A percentile compares a stretch with the other conserved stretches of the same genome.
Conservation (phyloP, 2,329 filamentous ascomycete genomes). For the Verticillium dahliae region DNA sequence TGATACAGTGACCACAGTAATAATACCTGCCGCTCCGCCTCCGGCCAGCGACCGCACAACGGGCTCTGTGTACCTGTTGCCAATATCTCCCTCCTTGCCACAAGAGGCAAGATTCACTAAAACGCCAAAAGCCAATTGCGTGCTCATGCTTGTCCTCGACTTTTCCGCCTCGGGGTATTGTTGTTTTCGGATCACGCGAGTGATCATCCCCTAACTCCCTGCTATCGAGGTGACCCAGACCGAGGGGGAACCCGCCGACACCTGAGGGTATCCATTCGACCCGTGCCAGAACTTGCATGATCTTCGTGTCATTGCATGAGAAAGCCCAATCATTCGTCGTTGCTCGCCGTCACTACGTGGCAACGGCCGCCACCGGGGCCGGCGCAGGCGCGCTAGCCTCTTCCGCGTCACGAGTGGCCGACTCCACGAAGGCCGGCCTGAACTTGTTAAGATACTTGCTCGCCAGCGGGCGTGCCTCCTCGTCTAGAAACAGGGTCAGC, state of each 20-base stretch:
- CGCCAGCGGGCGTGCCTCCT: conserved; percentile 57
- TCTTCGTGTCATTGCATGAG: neutral
- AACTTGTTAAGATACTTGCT: conserved; percentile 57
- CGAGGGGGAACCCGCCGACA: neutral
- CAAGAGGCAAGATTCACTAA: neutral
- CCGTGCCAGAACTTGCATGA: neutral
- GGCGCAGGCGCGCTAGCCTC: neutral
- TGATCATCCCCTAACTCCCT: too few relatives aligned
- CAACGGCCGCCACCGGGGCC: neutral
- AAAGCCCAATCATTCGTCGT: neutral
- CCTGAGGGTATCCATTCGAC: neutral
- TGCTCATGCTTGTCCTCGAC: neutral
- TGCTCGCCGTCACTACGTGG: neutral
- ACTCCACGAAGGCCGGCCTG: conserved; percentile 44
- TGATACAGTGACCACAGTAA: neutral
- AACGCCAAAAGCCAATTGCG: neutral
- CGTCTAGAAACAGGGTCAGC: conserved; percentile 34
- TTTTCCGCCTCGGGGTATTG: neutral
- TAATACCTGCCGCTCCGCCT: too few relatives aligned
- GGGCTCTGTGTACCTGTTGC: neutral
- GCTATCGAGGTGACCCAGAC: too few relatives aligned
- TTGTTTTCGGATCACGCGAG: too few relatives aligned
- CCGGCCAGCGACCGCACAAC: too few relatives aligned
- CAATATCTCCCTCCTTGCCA: neutral
- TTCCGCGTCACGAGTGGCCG: conserved; percentile 17